Evolutionary conservation across 495 filamentous ascomycete species (phyloP), one percentile per base, ranked within the genome.

Genomic region (Aspergillus homomorphus): DNA sequence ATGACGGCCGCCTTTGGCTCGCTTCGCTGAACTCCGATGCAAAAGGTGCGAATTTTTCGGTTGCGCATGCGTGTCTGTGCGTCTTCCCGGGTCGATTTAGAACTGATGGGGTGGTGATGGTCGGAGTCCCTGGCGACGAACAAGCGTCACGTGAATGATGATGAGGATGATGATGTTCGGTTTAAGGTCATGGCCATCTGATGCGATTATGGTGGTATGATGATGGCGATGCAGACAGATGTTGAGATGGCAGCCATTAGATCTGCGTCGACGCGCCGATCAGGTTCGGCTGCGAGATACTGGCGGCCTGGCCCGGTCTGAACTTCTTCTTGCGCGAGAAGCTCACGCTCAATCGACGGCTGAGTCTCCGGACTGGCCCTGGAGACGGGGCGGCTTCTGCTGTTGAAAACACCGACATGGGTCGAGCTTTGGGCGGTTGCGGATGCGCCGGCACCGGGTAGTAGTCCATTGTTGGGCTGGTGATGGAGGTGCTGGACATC

Each of bases 241-340:
- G 19, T 14, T 10, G 22, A 24, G 5, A 20, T 45, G 22, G 33
- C 6, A 26, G 8, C 12, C 8, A n/a, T 54, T 60, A 68, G 44
- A 68, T 59, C 18, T 72, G 71, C 30, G 57, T 73, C 42, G 71
- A 73, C 28, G 73, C 68, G 9, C 73, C 70, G 60, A 77, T 76
- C 62, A 76, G 44, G 58, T 76, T 73, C 23, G 74, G 74, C 51
- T 71, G 64, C 7, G 73, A 76, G 51, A 76, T 77, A 20, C 72
- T 73, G 0, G 61, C 62, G 1, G 24, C 16, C 45, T 63, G 54
- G n/a, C 57, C 51, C n/a, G 66, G 45, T 0, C 58, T 48, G 7
- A 54, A 45, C 12, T 59, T 48, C 48, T 67, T 68, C 38, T 62
- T 62, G 20, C 66, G 57, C 26, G 66, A 67, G 51, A 70, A 71